Evolutionary conservation across 768 basidiomycete species (phyloP), one percentile per base, ranked within the genome.

Genomic region (Russula sp.): DNA sequence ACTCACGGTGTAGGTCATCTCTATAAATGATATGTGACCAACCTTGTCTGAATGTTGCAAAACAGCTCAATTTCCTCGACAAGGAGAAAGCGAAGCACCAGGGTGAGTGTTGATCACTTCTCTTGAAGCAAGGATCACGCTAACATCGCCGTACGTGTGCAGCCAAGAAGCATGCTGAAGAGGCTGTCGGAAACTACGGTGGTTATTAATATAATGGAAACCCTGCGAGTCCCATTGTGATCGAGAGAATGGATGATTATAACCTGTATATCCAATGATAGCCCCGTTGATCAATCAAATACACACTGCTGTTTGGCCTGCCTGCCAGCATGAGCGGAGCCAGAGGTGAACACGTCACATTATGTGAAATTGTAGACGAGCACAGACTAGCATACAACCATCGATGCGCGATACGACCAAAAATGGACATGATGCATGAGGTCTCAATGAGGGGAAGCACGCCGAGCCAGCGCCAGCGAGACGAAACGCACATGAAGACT

Each of bases 1-100:
- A 83, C 83, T 65, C 84, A 82, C 67, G 83, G 82, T 25, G 78
- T 78, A 69, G 58, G 76, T 60, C n/a, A 41, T 29, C 32, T 43
- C 11, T 2, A 3, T 20, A 16, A 8, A 45, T 52, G 2, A 35
- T 32, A 4, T 47, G 2, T 9, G 7, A 18, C 41, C n/a, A 20
- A 29, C 7, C 41, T 13, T 20, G n/a, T 45, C 36, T 36, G 16
- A 38, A 5, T 29, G 35, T 36, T 6, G 16, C 5, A 11, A 35
- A 38, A 8, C 51, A 76, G 73, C 77, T 82, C 34, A 78, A 83
- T 69, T 76, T 70, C 38, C 16, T 81, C 43, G 80, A 83, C 67
- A 69, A 51, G 38, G 66, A 75, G 69, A 77, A 74, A 69, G 77
- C 76, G 25, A 79, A 81, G 69, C 61, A 69, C 42, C 48, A 74